A percentile compares a stretch with the other conserved stretches of the same genome.
These are phyloP conservation scores for Kodamaea sp. DNA, from an alignment of 1,139 yeast species.

Conservation along the genomic window DNA sequence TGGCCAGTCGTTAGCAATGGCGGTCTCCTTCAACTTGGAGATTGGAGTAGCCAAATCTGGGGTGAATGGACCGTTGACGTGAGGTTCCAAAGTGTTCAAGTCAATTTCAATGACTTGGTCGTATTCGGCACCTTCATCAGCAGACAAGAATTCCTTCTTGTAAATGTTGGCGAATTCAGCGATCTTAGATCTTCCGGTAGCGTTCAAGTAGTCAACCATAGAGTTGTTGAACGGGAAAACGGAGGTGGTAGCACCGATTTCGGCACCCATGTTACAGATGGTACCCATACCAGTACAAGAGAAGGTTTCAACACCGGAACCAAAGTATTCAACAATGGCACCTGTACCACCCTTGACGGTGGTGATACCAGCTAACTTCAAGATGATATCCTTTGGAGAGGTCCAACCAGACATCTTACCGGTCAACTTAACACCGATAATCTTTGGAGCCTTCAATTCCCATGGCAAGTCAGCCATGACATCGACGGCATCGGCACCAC, in stretches of 20 bases:
- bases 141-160: slow-evolving; percentile 58
- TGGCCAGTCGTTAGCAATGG: slow-evolving; percentile 79
- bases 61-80: slow-evolving; percentile 92
- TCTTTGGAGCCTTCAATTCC: slow-evolving; percentile 96
- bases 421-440: slow-evolving; percentile 86
- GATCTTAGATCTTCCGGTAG: slow-evolving; percentile 80
- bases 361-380: slow-evolving; percentile 81
- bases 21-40: slow-evolving; percentile 64
- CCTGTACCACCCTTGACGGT: slow-evolving; percentile 99
- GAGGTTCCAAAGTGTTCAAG: slow-evolving; percentile 76
- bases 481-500: slow-evolving; percentile 99
- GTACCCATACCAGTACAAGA: slow-evolving; percentile 99
- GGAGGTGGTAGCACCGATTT: slow-evolving; percentile 97
- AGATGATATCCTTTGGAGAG: slow-evolving; percentile 94
- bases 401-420: slow-evolving; percentile 91
- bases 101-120: slow-evolving; percentile 83
- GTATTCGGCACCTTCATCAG: slow-evolving; percentile 82
- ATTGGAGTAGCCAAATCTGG: slow-evolving; percentile 92
- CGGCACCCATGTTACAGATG: slow-evolving; percentile 99
- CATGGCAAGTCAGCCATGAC: slow-evolving; percentile 97
- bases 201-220: slow-evolving; percentile 73
- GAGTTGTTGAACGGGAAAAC: slow-evolving; percentile 94
- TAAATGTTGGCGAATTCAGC: slow-evolving; percentile 78
- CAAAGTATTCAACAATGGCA: slow-evolving; percentile 90
- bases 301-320: slow-evolving; percentile 83